Percentiles rank a stretch among this genome's conserved stretches.
phyloP scores from a whole-genome alignment of 1,284 basidiomycete genomes.

The Mycena citricolor region DNA sequence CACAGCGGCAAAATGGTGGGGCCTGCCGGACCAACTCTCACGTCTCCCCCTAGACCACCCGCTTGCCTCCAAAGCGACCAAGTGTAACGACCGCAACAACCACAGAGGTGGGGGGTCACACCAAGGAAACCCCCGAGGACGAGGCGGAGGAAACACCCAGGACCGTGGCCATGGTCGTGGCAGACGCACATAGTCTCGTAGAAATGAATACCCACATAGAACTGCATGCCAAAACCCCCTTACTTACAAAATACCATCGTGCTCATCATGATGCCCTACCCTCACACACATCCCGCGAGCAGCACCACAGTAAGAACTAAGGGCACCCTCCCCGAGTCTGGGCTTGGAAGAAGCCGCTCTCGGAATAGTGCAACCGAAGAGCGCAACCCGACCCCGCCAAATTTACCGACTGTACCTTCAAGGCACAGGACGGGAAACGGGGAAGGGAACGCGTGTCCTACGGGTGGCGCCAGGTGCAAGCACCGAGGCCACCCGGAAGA shows the following conservation, averaged over 20 bases:
- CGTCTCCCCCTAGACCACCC: conserved; percentile 5
- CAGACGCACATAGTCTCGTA: no score
- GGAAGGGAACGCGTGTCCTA: no score
- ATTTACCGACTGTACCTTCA: conserved; percentile 9
- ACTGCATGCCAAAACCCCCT: not conserved
- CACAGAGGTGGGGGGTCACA: not conserved
- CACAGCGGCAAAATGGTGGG: conserved; percentile 7
- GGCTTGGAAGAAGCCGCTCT: conserved; percentile 14
- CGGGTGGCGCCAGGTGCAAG: no score
- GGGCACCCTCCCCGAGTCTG: no score
- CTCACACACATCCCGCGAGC: no score
- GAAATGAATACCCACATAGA: no score
- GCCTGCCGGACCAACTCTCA: conserved; percentile 3
- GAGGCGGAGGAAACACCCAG: not conserved
- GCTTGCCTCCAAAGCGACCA: no score
- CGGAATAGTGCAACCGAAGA: not conserved
- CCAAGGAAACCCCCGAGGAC: not conserved
- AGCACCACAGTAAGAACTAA: no score
- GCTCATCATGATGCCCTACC: no score
- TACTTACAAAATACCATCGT: not conserved
- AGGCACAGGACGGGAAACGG: conserved; percentile 3
- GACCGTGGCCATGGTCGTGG: not conserved
- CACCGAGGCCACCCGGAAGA: no score
- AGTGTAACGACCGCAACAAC: not conserved
- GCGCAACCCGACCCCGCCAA: conserved; percentile 14